Percentiles rank a stretch among this genome's conserved stretches.
These are phyloP conservation scores for Zancudomyces culisetae DNA, from an alignment of 371 early-diverging fungal species.

Conservation along the genomic window DNA sequence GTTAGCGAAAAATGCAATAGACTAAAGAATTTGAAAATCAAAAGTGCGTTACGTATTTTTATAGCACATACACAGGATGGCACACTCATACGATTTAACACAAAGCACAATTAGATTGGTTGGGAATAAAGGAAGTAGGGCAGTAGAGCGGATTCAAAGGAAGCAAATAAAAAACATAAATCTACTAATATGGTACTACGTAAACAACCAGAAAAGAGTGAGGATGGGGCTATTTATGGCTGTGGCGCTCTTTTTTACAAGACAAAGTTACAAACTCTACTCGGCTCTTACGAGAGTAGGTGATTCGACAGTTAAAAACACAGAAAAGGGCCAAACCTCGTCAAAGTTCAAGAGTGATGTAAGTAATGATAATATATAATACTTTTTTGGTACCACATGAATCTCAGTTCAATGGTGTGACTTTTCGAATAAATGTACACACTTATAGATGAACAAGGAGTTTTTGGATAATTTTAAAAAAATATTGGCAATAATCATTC, in stretches of 20 bases:
- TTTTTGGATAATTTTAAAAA: slow-evolving; percentile 63
- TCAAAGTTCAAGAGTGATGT: neutral
- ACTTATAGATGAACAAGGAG: slow-evolving; percentile 14
- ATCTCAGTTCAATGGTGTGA: neutral
- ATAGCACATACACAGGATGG: neutral
- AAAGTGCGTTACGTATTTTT: neutral
- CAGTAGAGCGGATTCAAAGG: neutral
- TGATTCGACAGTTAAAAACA: neutral
- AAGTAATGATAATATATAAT: neutral
- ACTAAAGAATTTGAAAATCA: neutral
- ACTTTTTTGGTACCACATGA: neutral
- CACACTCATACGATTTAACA: neutral
- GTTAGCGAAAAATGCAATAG: neutral
- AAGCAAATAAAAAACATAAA: neutral
- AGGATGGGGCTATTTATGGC: neutral
- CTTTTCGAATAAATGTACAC: neutral
- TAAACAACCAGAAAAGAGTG: neutral
- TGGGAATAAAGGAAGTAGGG: neutral
- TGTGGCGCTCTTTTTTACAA: neutral
- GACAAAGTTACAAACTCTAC: neutral
- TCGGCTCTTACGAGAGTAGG: neutral
- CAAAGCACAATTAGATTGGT: no score
- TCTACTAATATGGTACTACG: neutral
- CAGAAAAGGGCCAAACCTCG: neutral
- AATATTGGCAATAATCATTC: slow-evolving; percentile 48